These are phyloP conservation scores for Brasilioporus rufonigricans DNA, from an alignment of 768 basidiomycete species.

Conservation along the genomic window DNA sequence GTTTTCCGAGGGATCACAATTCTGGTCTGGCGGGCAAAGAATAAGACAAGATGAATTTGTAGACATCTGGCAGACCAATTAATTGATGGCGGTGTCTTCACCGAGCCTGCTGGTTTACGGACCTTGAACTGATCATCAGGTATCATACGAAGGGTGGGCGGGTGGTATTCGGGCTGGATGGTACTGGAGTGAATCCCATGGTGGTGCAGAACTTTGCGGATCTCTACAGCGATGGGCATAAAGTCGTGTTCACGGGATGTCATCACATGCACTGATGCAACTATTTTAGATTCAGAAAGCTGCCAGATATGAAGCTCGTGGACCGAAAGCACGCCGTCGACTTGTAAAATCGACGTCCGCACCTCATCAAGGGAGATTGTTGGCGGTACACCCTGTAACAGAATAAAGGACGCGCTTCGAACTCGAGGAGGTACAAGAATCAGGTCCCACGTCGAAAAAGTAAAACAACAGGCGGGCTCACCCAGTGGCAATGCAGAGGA, in stretches of 20 bases:
- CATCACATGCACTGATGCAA: constrained; percentile 94
- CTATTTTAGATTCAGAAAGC: constrained; percentile 89
- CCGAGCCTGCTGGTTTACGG: constrained; percentile 7
- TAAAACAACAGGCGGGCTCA: constrained; percentile 31
- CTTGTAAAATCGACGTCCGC: constrained; percentile 71
- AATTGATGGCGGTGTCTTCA: not conserved
- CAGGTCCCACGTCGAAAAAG: not conserved
- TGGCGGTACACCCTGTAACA: constrained; percentile 91
- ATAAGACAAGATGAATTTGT: constrained; percentile 66
- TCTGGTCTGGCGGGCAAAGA: constrained; percentile 64
- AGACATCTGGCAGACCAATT: constrained; percentile 38
- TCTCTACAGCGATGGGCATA: constrained; percentile 84
- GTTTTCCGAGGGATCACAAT: constrained; percentile 66
- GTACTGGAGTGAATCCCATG: constrained; percentile 95
- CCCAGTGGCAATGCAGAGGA: constrained; percentile 91
- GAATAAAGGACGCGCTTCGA: constrained; percentile 89
- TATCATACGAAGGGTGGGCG: constrained; percentile 30
- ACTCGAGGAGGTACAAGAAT: constrained; percentile 41
- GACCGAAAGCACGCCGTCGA: constrained; percentile 79
- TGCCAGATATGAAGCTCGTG: constrained; percentile 99
- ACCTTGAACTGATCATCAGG: constrained; percentile 54
- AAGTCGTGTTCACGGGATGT: constrained; percentile 82
- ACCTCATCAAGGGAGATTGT: constrained; percentile 90
- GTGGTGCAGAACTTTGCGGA: constrained; percentile 80
- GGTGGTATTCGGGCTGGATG: constrained; percentile 85